phyloP scores from a whole-genome alignment of 495 filamentous ascomycete genomes.

The Aspergillus bridgeri region DNA sequence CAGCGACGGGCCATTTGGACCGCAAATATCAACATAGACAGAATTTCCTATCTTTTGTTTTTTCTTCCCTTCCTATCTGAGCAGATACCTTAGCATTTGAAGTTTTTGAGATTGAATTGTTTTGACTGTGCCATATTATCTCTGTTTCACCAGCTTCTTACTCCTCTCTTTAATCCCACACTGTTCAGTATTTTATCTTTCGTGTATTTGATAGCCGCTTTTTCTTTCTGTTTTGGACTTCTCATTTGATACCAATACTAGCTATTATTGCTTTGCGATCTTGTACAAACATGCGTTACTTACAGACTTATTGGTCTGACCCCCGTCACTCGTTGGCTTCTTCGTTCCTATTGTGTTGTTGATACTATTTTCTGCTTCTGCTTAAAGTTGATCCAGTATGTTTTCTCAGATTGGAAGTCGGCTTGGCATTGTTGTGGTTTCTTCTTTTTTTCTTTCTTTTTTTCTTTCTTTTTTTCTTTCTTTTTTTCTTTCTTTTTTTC shows the following conservation, averaged over 20 bases:
- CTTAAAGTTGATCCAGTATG: too few species aligned
- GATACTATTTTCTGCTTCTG: neutral
- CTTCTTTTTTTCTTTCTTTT: conserved; percentile 5
- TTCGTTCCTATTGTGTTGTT: conserved; percentile 2
- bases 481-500: neutral
- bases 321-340: conserved; percentile 3
- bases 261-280: neutral
- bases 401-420: too few species aligned
- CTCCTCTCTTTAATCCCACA: neutral
- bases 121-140: conserved; percentile 16
- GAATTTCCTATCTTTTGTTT: too few species aligned
- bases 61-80: conserved; percentile 8
- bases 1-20: conserved; percentile 36
- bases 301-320: too few species aligned
- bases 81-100: conserved; percentile 12
- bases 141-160: neutral
- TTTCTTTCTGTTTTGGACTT: neutral
- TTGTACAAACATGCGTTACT: neutral
- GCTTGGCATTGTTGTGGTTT: too few species aligned
- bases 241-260: neutral
- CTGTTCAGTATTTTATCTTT: neutral
- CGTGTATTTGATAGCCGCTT: conserved; percentile 7
- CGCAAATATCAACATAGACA: conserved; percentile 28
- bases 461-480: conserved; percentile 3
- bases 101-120: conserved; percentile 1